phyloP scores from a whole-genome alignment of 768 basidiomycete species.

The Infundibulicybe gibba region DNA sequence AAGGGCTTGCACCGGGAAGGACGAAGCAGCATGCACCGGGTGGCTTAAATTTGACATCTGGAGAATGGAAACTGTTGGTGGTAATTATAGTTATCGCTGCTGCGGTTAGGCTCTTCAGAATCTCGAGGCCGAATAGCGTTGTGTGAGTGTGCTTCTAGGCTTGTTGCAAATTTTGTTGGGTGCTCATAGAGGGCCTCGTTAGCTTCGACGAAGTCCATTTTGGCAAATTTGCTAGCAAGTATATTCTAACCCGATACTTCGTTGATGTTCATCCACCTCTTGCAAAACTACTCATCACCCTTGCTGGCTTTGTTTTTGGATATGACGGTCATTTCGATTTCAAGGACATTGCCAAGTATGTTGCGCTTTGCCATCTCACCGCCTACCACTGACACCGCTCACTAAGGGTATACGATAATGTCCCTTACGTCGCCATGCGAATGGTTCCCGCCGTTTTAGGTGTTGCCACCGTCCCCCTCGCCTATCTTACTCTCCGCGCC shows the following conservation, averaged over 20 bases:
- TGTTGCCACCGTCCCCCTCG: slow-evolving; percentile 81
- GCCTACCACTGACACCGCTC: slow-evolving; percentile 3
- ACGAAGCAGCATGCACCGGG: slow-evolving; percentile 46
- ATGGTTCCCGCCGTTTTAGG: slow-evolving; percentile 91
- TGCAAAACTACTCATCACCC: slow-evolving; percentile 92
- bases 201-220: slow-evolving; percentile 99
- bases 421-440: slow-evolving; percentile 97
- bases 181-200: background rate
- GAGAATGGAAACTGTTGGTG: slow-evolving; percentile 75
- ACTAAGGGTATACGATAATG: slow-evolving; percentile 72
- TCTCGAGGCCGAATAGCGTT: slow-evolving; percentile 86
- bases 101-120: slow-evolving; percentile 80
- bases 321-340: slow-evolving; percentile 96
- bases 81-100: slow-evolving; percentile 65
- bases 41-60: slow-evolving; percentile 60
- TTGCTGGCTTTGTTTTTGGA: slow-evolving; percentile 83
- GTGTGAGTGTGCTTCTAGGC: slow-evolving; percentile 83
- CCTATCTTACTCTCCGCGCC: slow-evolving; percentile 91
- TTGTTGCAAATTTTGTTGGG: slow-evolving; percentile 2
- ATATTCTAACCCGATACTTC: slow-evolving; percentile 89
- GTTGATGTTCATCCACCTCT: slow-evolving; percentile 97
- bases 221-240: slow-evolving; percentile 93
- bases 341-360: slow-evolving; percentile 95
- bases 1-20: slow-evolving; percentile 53
- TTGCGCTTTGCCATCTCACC: slow-evolving; percentile 5